These are phyloP conservation scores for Annulohypoxylon maeteangense DNA, from an alignment of 495 filamentous ascomycete genomes.

Conservation along the genomic window DNA sequence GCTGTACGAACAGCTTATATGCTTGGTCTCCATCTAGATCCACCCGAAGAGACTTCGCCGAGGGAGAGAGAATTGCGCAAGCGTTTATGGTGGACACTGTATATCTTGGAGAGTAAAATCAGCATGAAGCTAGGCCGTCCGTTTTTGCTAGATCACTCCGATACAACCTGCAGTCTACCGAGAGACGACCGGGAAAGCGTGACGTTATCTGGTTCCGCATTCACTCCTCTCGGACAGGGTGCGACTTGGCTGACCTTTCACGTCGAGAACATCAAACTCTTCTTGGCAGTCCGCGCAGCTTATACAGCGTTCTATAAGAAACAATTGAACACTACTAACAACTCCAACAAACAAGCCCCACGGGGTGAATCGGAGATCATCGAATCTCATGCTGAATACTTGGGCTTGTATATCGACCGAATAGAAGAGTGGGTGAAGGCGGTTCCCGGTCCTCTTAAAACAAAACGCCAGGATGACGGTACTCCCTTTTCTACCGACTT, in stretches of 20 bases:
- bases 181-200: conserved; percentile 44
- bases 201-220: conserved; percentile 47
- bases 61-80: conserved; percentile 53
- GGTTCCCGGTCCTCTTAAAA: conserved; percentile 56
- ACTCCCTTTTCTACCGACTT: conserved; percentile 57
- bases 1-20: conserved; percentile 59
- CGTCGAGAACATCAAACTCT: conserved; percentile 53
- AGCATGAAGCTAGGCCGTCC: conserved; percentile 63
- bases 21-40: conserved; percentile 62
- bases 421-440: conserved; percentile 52
- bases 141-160: conserved; percentile 46
- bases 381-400: conserved; percentile 45
- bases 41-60: conserved; percentile 47
- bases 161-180: conserved; percentile 54
- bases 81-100: conserved; percentile 63
- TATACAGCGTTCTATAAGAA: conserved; percentile 53
- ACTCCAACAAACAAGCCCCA: conserved; percentile 25
- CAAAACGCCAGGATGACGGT: conserved; percentile 48
- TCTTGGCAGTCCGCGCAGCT: conserved; percentile 49
- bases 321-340: conserved; percentile 20
- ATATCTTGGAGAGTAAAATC: conserved; percentile 57
- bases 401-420: conserved; percentile 41
- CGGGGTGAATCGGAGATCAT: conserved; percentile 42
- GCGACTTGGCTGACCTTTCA: conserved; percentile 48
- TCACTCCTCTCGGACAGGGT: conserved; percentile 46